Evolutionary conservation across 1,139 yeast species (phyloP), one percentile per base, ranked within the genome.

Genomic region (Schizosaccharomyces versatilis): DNA sequence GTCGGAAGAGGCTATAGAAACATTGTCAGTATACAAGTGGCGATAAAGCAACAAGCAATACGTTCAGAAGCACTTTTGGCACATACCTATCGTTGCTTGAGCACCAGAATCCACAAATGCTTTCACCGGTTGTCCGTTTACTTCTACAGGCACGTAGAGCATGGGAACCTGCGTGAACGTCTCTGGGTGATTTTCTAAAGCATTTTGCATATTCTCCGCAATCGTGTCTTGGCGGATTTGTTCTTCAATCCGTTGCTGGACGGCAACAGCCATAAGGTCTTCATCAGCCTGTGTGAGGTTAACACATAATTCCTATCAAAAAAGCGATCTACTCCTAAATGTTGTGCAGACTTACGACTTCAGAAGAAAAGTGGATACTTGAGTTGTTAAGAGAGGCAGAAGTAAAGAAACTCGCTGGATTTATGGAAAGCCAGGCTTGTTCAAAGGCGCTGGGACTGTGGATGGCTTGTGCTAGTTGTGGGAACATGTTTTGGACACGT

Each of bases 101-200:
- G 99, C 98, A 1, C 99, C 98, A 0, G 96, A 79, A 65, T 90
- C 99, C 9, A 90, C 94, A 70, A 90, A 84, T 0, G 97, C 97
- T 65, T 84, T 84, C 7, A 86, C 83, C 32, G 80, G 78, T 53
- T 75, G 73, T 0, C 93, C 90, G 63, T 88, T 86, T 36, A 90
- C 81, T 59, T 77, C 79, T 54, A 86, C 73, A 56, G 80, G 73
- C 17, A 90, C 78, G 68, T 80, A 88, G 54, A 90, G 73, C 95
- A 93, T 86, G 47, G 77, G 77, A 3, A 90, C 93, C 0, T 75
- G 69, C 0, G 88, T 80, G 67, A 90, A 90, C 47, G 84, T 54
- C 66, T 90, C 98, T 0, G 99, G 98, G 8, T 88, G 79, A 56
- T 81, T 79, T 59, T 88, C 96, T 66, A 80, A 73, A 0, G 97